A percentile compares a stretch with the other conserved stretches of the same genome.
These are phyloP conservation scores for Podospora fimiseda DNA, from an alignment of 495 filamentous ascomycete species.

Conservation along the genomic window DNA sequence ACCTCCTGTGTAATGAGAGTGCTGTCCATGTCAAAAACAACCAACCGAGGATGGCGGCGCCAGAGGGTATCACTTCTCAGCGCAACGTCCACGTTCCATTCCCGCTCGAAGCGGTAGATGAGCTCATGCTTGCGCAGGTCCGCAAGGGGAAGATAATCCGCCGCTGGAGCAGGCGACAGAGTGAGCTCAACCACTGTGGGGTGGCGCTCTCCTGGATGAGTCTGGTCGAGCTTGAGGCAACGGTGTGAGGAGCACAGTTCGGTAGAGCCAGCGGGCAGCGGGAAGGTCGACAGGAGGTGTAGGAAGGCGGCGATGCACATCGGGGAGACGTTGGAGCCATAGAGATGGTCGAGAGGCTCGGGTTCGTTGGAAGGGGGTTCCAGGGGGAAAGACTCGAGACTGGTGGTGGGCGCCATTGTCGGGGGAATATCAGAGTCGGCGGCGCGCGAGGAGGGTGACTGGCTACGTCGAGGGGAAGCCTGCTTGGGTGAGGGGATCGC, in stretches of 20 bases:
- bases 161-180: conserved; percentile 59
- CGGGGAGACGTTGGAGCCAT: conserved; percentile 70
- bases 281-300: conserved; percentile 64
- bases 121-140: conserved; percentile 72
- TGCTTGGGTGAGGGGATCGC: conserved; percentile 29
- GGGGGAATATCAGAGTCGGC: conserved; percentile 40
- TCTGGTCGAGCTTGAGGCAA: conserved; percentile 53
- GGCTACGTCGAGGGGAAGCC: conserved; percentile 19
- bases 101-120: conserved; percentile 73
- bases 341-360: conserved; percentile 67
- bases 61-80: conserved; percentile 66
- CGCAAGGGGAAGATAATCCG: conserved; percentile 58
- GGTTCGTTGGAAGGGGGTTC: conserved; percentile 58
- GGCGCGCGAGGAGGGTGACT: conserved; percentile 21
- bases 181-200: conserved; percentile 66
- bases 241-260: conserved; percentile 62
- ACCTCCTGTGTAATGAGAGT: conserved; percentile 95
- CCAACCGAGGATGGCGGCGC: conserved; percentile 69
- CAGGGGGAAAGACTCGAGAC: conserved; percentile 63
- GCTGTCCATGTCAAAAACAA: conserved; percentile 96
- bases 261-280: conserved; percentile 46
- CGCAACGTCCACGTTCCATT: conserved; percentile 81
- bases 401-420: conserved; percentile 57
- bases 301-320: conserved; percentile 78
- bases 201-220: conserved; percentile 34